phyloP scores from a whole-genome alignment of 192 early-diverging fungal genomes.

The Coemansia interrupta region DNA sequence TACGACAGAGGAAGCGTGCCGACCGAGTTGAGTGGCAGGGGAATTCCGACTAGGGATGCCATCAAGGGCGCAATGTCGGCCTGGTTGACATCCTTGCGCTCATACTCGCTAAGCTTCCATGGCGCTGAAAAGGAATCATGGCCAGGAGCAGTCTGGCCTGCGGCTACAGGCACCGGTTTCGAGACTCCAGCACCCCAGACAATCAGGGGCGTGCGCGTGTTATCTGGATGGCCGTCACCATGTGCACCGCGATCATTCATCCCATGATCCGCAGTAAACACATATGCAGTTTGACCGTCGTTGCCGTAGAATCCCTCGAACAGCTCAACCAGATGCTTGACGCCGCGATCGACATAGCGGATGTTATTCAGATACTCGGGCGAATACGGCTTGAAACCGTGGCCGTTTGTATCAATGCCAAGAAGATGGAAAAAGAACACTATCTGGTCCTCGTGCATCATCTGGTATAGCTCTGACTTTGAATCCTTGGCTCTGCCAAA shows the following conservation, averaged over 20 bases:
- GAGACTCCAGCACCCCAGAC: conserved; percentile 93
- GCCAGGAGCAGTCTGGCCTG: conserved; percentile 53
- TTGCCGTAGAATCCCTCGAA: conserved; percentile 72
- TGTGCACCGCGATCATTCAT: conserved; percentile 92
- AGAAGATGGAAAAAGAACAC: conserved; percentile 94
- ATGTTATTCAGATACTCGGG: conserved; percentile 87
- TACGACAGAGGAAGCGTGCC: conserved; percentile 82
- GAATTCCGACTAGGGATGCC: conserved; percentile 81
- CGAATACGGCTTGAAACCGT: conserved; percentile 79
- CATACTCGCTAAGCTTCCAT: conserved; percentile 65
- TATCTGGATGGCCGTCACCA: conserved; percentile 94
- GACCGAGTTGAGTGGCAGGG: conserved; percentile 91
- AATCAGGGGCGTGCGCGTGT: conserved; percentile 89
- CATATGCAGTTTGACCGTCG: conserved; percentile 80
- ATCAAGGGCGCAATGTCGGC: conserved; percentile 96
- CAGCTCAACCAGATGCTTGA: conserved; percentile 64
- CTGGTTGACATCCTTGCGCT: conserved; percentile 83
- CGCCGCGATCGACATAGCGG: conserved; percentile 71
- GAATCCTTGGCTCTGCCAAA: conserved; percentile 49
- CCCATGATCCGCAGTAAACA: conserved; percentile 96
- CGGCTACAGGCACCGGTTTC: conserved; percentile 33
- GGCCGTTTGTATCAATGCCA: conserved; percentile 93
- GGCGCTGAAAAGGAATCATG: conserved; percentile 70
- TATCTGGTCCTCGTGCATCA: conserved; percentile 71
- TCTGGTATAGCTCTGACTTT: conserved; percentile 47